These are phyloP conservation scores for Ananas comosus DNA, from an alignment of 176 grass and related monocot genomes.

Conservation along the genomic window DNA sequence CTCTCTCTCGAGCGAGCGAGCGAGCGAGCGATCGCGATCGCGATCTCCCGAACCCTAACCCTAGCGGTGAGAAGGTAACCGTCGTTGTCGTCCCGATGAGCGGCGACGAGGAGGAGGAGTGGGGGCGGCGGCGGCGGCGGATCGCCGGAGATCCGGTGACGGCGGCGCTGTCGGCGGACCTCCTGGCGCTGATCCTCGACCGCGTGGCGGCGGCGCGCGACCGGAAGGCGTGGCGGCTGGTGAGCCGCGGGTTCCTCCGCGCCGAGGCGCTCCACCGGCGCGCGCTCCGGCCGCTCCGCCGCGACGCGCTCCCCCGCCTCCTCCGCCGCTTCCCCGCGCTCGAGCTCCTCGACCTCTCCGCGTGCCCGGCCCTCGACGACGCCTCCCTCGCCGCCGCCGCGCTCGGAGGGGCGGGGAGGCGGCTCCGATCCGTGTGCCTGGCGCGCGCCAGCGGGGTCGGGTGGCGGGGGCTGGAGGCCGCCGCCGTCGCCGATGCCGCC, in stretches of 20 bases:
- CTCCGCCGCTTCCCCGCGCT: slow-evolving; percentile 47
- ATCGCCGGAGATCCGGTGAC: background rate
- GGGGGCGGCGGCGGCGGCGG: background rate
- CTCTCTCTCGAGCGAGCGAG: too few relatives aligned
- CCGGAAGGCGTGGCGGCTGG: slow-evolving; percentile 71
- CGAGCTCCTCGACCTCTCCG: slow-evolving; percentile 66
- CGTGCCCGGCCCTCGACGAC: slow-evolving; percentile 72
- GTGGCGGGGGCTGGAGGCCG: slow-evolving; percentile 72
- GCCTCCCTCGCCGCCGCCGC: slow-evolving; percentile 34
- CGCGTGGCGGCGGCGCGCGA: slow-evolving; percentile 48
- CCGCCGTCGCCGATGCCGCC: slow-evolving; percentile 30
- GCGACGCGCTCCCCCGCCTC: slow-evolving; percentile 46
- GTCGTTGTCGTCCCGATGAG: slow-evolving; percentile 1
- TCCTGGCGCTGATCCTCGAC: slow-evolving; percentile 69
- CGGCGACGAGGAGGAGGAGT: slow-evolving; percentile 10
- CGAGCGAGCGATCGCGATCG: too few relatives aligned
- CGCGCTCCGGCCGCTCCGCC: slow-evolving; percentile 50
- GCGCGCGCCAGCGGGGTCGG: slow-evolving; percentile 60
- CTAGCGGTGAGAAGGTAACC: background rate
- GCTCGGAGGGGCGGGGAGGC: slow-evolving; percentile 16
- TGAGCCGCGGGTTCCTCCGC: slow-evolving; percentile 50
- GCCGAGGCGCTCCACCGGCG: slow-evolving; percentile 58
- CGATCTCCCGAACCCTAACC: slow-evolving; percentile 1
- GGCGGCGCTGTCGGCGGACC: slow-evolving; percentile 41
- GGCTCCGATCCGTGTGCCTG: slow-evolving; percentile 41